Base-by-base conservation (phyloP, 768 basidiomycete species). In the Mycena rosella region DNA sequence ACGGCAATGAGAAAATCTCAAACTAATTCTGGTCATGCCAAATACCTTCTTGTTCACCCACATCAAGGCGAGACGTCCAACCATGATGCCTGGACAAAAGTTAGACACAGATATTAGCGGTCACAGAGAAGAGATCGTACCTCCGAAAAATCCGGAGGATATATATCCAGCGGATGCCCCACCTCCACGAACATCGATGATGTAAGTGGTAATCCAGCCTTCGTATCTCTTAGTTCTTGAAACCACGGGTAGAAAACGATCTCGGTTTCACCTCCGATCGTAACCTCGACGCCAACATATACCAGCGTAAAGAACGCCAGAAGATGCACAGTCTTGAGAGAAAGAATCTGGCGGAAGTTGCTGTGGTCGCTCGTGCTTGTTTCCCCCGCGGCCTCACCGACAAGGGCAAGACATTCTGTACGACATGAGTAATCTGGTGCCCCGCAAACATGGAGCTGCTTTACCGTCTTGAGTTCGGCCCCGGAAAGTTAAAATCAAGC, bases 201-300 rank as follows among this genome's bases (percentile, higher is more conserved):
- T 78, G 69, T 82, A 89, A 11, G 86, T 87, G 11, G 87, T 87
- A 34, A 84, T 86, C 87, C 87, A 88, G 0, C 86, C 86, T 85
- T n/a, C n/a, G n/a, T n/a, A n/a, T n/a, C n/a, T n/a, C n/a, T n/a
- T n/a, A n/a, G n/a, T n/a, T n/a, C n/a, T n/a, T n/a, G n/a, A n/a
- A n/a, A n/a, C n/a, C n/a, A n/a, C n/a, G n/a, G n/a, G n/a, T n/a
- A n/a, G n/a, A n/a, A 32, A 52, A 18, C 29, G 36, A 22, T 14
- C 38, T 18, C 42, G 22, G 11, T 18, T 69, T n/a, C 65, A 83
- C 85, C 83, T 74, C 86, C 86, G 15, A 85, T 74, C 1, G 86
- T 84, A 22, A 87, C 87, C 62, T 87, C 86, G 22, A 81, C 78
- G n/a, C 86, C 87, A 48, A 85, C 84, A 67, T 88, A 87, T 14